Evolutionary conservation across 805 yeast species (phyloP).

Genomic region (Metschnikowia henanensis): DNA sequence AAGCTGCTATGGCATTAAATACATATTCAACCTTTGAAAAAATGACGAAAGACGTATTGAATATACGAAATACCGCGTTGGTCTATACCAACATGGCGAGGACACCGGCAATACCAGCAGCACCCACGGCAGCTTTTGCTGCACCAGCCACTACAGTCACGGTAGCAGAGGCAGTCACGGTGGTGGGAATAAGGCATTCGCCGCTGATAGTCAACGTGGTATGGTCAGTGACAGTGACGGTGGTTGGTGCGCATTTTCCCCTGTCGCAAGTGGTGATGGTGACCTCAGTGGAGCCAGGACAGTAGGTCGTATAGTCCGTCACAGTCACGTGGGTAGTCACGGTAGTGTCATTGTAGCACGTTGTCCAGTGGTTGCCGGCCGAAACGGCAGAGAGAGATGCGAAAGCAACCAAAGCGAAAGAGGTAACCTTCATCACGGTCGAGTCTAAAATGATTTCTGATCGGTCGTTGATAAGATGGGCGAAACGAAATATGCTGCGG

Average conservation of each 20-base stretch:
- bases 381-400: not conserved
- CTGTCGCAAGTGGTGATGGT: conserved; percentile 34
- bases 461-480: not conserved
- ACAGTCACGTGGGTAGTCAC: conserved; percentile 31
- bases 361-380: not conserved
- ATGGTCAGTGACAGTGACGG: conserved; percentile 30
- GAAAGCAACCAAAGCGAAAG: not conserved
- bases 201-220: conserved; percentile 35
- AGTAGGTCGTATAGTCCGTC: conserved; percentile 39
- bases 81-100: not conserved
- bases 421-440: not conserved
- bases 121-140: conserved; percentile 1
- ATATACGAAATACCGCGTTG: not conserved
- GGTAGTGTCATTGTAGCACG: not conserved
- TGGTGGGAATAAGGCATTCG: conserved; percentile 22
- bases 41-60: not conserved
- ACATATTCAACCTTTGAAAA: not conserved
- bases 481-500: not conserved
- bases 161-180: not conserved
- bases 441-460: not conserved
- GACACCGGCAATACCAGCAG: not conserved
- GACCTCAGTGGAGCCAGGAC: conserved; percentile 35
- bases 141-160: not conserved
- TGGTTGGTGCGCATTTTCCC: conserved; percentile 25
- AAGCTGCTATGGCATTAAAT: not conserved